phyloP scores from a whole-genome alignment of 352 stramenopile species.

The Globisporangium uncinulatum region DNA sequence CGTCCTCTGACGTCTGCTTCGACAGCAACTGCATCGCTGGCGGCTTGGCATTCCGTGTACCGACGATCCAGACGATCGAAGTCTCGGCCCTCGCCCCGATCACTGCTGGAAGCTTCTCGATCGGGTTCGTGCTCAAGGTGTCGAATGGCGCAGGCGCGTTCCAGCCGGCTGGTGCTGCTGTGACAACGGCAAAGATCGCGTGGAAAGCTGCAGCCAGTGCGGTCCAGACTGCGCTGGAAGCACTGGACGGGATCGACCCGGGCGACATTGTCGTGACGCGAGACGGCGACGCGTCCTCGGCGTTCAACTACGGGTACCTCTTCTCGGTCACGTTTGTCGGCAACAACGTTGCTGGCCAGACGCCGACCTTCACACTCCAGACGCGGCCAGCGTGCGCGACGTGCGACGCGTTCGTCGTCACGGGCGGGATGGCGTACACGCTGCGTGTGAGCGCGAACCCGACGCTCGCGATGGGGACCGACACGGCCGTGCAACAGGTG shows the following conservation, averaged over 20 bases:
- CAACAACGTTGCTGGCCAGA: conserved; percentile 63
- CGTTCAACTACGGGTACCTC: conserved; percentile 58
- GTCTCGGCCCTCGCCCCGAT: conserved; percentile 50
- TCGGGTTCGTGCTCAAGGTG: conserved; percentile 34
- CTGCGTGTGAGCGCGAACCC: conserved; percentile 32
- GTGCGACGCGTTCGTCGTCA: conserved; percentile 37
- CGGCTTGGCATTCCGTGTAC: conserved; percentile 56
- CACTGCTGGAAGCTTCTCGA: conserved; percentile 37
- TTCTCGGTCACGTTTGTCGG: conserved; percentile 78
- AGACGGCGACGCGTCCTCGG: conserved; percentile 49
- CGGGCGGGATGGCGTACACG: conserved; percentile 24
- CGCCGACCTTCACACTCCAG: conserved; percentile 23
- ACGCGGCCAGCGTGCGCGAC: conserved; percentile 8
- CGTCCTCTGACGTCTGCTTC: conserved; percentile 34
- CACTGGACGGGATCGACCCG: conserved; percentile 23
- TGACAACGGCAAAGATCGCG: conserved; percentile 19
- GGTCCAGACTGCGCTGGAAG: conserved; percentile 27
- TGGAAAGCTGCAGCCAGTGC: conserved; percentile 35
- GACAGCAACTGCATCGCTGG: conserved; percentile 43
- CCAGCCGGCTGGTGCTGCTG: conserved; percentile 14
- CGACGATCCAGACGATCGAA: conserved; percentile 68
- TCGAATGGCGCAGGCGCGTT: conserved; percentile 24
- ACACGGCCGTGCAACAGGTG: conserved; percentile 67
- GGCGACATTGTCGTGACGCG: conserved; percentile 68
- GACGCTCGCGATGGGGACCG: conserved; percentile 55